These are phyloP conservation scores for Lactarius tabidus DNA, from an alignment of 768 basidiomycete genomes.

Conservation along the genomic window DNA sequence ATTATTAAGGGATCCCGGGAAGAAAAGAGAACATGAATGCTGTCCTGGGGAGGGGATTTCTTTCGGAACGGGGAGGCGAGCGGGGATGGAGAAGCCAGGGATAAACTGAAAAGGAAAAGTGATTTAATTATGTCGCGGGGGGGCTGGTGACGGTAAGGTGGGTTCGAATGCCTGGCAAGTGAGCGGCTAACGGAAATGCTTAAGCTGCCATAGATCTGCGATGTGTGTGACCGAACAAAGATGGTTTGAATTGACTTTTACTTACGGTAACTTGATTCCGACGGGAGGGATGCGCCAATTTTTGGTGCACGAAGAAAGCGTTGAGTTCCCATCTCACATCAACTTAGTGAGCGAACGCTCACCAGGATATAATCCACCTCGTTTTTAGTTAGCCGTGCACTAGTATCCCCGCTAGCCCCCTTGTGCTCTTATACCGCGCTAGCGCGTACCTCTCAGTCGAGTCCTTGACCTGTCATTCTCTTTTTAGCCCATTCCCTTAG, in stretches of 20 bases:
- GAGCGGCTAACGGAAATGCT: constrained; percentile 25
- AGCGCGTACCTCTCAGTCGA: background rate
- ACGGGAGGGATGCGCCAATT: constrained; percentile 19
- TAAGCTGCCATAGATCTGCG: constrained; percentile 25
- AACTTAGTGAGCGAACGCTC: background rate
- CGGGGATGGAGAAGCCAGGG: constrained; percentile 17
- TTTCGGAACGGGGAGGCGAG: constrained; percentile 22
- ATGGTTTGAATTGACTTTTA: constrained; percentile 24
- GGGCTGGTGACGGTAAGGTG: constrained; percentile 16
- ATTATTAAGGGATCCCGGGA: background rate
- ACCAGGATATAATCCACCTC: constrained; percentile 23
- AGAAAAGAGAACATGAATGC: constrained; percentile 14
- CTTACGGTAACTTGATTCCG: constrained; percentile 22
- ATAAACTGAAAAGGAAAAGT: constrained; percentile 20
- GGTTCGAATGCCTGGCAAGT: constrained; percentile 18
- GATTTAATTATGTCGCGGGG: constrained; percentile 21
- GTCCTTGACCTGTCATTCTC: constrained; percentile 13
- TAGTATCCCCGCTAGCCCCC: constrained; percentile 14
- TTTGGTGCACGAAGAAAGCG: constrained; percentile 13
- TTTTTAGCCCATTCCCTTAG: constrained; percentile 13
- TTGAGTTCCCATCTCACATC: constrained; percentile 22
- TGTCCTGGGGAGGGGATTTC: constrained; percentile 16
- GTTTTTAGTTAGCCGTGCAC: constrained; percentile 21
- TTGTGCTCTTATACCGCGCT: constrained; percentile 16
- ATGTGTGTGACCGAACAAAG: constrained; percentile 23